Base-by-base conservation (phyloP, 106 monocot genomes). In the Cymbidium sinense region DNA sequence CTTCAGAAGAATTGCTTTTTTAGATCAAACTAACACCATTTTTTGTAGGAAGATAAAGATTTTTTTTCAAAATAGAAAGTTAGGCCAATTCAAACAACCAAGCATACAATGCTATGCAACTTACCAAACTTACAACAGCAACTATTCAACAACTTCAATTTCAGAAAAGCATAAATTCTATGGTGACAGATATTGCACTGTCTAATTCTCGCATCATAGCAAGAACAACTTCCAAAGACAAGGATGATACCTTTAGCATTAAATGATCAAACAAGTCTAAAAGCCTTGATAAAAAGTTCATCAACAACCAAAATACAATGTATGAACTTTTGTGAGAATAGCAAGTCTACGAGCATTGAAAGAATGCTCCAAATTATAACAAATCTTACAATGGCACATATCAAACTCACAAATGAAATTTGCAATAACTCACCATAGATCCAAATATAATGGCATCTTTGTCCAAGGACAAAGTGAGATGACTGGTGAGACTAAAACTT, bases 401-500 rank as follows among this genome's bases (percentile, higher is more conserved):
- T 70, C 34, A 23, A 64, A 34, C 34, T 35, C 70, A 70, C 28
- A 34, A 51, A 54, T 28, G 9, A 52, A 0, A 34, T 52, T 28
- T 5, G 2, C 28, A 20, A 31, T 2, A 64, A 81, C 91, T 86
- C 72, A 91, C 91, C 79, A 23, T 84, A 21, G 91, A 91, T 67
- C 91, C 91, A 54, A 91, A 73, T 29, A 92, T 92, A 8, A 92
- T 75, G 8, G 92, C 92, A 76, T 82, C 85, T 67, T 85, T 78
- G 79, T 87, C 92, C 50, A 92, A 74, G 17, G 84, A 92, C 54
- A 92, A 74, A 5, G 89, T 92, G 27, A 89, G 83, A 58, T 87
- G 89, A 69, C 92, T 92, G 51, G 83, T 92, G 50, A 92, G 89
- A 33, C 64, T 82, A 78, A 92, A 87, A 77, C 92, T 92, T 15